A percentile compares a stretch with the other conserved stretches of the same genome.
These are phyloP conservation scores for Tarenaya hassleriana DNA, from an alignment of 345 rosid species.

Conservation along the genomic window DNA sequence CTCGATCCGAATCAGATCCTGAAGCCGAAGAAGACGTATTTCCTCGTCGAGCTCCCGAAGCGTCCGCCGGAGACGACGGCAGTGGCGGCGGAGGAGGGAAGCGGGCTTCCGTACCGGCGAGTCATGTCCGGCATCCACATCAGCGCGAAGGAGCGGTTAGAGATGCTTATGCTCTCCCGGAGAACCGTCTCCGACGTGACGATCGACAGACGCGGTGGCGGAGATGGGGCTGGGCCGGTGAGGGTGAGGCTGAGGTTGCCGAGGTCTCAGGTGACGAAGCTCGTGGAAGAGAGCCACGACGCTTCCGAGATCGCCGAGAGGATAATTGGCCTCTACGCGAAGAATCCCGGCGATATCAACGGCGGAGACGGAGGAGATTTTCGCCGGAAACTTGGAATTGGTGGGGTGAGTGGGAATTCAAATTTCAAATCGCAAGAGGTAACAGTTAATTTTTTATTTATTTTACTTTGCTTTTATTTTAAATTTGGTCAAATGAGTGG, in stretches of 20 bases:
- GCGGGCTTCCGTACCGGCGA: constrained; percentile 45
- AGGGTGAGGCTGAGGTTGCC: constrained; percentile 70
- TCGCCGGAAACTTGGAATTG: constrained; percentile 13
- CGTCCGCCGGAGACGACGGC: constrained; percentile 23
- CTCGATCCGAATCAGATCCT: constrained; percentile 53
- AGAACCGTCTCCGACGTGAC: constrained; percentile 68
- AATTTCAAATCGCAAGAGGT: constrained; percentile 40
- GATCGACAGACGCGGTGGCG: constrained; percentile 18
- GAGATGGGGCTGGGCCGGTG: constrained; percentile 24
- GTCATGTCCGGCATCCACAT: constrained; percentile 70
- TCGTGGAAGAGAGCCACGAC: constrained; percentile 62
- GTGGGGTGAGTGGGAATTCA: no score
- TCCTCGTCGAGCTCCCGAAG: constrained; percentile 71
- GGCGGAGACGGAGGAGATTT: neutral
- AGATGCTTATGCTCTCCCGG: constrained; percentile 68
- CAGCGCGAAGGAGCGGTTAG: constrained; percentile 85
- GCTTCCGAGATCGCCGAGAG: constrained; percentile 61
- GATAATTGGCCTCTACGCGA: constrained; percentile 49
- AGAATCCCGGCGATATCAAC: constrained; percentile 16
- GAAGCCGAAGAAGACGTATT: constrained; percentile 55
- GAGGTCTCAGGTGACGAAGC: constrained; percentile 51
- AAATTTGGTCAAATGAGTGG: constrained; percentile 23
- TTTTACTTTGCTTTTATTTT: neutral
- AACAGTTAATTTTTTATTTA: constrained; percentile 3
- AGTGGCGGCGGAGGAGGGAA: neutral